Base-by-base conservation (phyloP, 2,329 filamentous ascomycete species). In the Claviceps pazoutovae region DNA sequence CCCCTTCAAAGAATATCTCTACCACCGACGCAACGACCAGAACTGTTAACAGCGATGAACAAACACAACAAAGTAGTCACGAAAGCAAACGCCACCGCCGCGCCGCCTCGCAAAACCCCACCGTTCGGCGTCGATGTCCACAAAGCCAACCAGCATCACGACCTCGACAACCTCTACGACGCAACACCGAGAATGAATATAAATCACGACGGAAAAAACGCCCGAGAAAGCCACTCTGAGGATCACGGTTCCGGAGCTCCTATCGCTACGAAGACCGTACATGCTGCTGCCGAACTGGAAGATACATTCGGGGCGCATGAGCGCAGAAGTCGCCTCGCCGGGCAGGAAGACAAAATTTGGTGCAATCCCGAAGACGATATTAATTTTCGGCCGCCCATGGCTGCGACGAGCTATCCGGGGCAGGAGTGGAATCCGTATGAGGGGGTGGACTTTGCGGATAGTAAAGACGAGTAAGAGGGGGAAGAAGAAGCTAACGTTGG, bases 391-490 rank as follows among this genome's bases (percentile, higher is more conserved):
- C 74, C 76, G 13, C 68, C 73, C 53, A 86, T 86, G 83, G 75
- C 71, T 47, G 82, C 81, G 6, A 82, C 80, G 13, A 81, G 76
- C 61, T 86, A 85, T 63, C 83, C 83, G 0, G 83, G 83, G 0
- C 80, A 84, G 66, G 82, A 86, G 63, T 86, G 83, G 82, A 78
- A 78, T 58, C 80, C 80, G 2, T 78, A 76, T 36, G 66, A 64
- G 11, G 62, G 64, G 53, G 56, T 59, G 5, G 62, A 66, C 16
- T 61, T 58, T 46, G 57, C 55, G 16, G 64, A 66, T n/a, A 60
- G 58, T 57, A 57, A 58, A 45, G 59, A 59, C 13, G 50, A 55
- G 6, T 54, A 30, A 30, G 3, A 30, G 26, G 26, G 26, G 4
- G 30, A 9, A 4, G 4, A 26, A 26, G 23, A 26, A 26, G 5